Base-by-base conservation (phyloP, 225 moss, liverwort and hornwort species). In the Asterella californica region DNA sequence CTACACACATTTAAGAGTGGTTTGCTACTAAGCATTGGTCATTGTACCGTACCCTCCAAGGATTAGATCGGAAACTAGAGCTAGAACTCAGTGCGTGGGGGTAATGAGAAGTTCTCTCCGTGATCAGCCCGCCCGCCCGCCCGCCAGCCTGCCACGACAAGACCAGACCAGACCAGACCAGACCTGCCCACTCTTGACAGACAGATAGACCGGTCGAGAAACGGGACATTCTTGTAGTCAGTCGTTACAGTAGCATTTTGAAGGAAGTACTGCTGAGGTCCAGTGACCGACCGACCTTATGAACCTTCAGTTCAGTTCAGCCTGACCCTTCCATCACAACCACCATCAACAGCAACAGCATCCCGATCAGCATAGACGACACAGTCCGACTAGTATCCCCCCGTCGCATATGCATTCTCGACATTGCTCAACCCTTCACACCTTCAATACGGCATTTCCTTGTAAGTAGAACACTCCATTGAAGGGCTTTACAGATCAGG, bases 1-100 rank as follows among this genome's bases (percentile, higher is more conserved):
- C 34, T 53, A 47, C 77, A 86, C 83, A 81, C 77, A 55, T 73
- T 38, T 86, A 83, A 86, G 86, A 83, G 83, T 68, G 80, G 80
- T 78, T 86, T 86, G 86, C 83, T 86, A 86, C 62, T 30, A 15
- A 79, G 81, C 81, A 81, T 72, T n/a, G 52, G 15, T 21, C n/a
- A 65, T 38, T 70, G 42, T 42, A 42, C 42, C 42, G 57, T 68
- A 47, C 79, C 74, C 29, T 76, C 32, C 52, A 57, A 54, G 36
- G 25, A 70, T 72, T 79, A 71, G 72, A 70, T 59, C 54, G 71
- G 57, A 70, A 52, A 32, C 49, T 62, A 49, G 34, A 75, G 4
- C 24, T 48, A 48, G n/a, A 78, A 46, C 32, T 57, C 62, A 63
- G 47, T 24, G 64, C 63, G 78, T 66, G 64, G 78, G 64, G 66